phyloP scores from a whole-genome alignment of 805 yeast genomes.

The Saturnispora dispora region DNA sequence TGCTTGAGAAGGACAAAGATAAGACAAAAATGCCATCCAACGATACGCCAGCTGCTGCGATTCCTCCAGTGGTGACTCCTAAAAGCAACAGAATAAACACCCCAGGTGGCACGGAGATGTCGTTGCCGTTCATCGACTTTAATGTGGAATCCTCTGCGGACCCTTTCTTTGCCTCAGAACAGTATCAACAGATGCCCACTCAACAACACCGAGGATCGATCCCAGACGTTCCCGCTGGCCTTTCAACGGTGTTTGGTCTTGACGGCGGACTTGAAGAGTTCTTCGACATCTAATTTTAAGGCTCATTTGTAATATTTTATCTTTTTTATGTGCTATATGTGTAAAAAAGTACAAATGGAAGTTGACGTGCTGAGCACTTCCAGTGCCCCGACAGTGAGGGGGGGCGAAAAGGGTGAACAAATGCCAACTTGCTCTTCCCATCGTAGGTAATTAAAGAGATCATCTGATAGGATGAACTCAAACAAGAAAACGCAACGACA shows the following conservation, averaged over 20 bases:
- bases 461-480: neutral
- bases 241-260: constrained; percentile 2
- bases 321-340: neutral
- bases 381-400: neutral
- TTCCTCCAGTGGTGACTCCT: constrained; percentile 20
- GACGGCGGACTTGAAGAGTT: constrained; percentile 1
- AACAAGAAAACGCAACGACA: neutral
- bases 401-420: neutral
- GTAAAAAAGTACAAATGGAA: neutral
- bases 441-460: neutral
- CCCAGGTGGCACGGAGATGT: neutral
- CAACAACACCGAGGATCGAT: neutral
- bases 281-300: neutral
- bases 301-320: neutral
- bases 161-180: neutral
- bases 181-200: neutral
- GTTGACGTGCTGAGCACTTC: neutral
- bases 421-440: neutral
- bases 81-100: neutral
- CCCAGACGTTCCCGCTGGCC: constrained; percentile 1
- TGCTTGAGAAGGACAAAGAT: constrained; percentile 37
- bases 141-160: neutral
- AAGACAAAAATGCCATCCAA: neutral
- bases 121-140: neutral
- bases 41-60: constrained; percentile 8